A percentile compares a stretch with the other conserved stretches of the same genome.
phyloP scores from a whole-genome alignment of 2,329 filamentous ascomycete species.

The Fusarium heterosporum region DNA sequence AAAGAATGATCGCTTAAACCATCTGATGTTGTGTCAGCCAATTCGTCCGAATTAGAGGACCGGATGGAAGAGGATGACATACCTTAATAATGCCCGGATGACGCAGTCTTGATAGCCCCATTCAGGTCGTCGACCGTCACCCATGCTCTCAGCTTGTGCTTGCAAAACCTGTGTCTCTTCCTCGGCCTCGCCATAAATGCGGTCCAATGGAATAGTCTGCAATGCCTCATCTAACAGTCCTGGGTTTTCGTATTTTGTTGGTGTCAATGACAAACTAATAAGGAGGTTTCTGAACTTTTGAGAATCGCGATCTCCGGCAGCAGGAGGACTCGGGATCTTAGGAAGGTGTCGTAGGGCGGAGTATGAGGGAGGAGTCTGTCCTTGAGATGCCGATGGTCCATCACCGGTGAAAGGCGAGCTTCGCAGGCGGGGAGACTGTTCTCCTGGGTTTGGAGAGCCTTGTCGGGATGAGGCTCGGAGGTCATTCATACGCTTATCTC shows the following conservation, averaged over 20 bases:
- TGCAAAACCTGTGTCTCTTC: slow-evolving; percentile 90
- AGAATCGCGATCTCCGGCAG: slow-evolving; percentile 70
- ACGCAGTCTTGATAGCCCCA: slow-evolving; percentile 99
- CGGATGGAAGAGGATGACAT: slow-evolving; percentile 50
- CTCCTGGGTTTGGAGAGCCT: slow-evolving; percentile 65
- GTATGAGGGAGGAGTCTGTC: slow-evolving; percentile 59
- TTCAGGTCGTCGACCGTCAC: slow-evolving; percentile 80
- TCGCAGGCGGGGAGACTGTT: slow-evolving; percentile 63
- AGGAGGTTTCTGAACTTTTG: slow-evolving; percentile 85
- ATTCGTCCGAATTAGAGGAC: neutral
- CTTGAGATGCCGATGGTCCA: slow-evolving; percentile 61
- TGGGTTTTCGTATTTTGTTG: slow-evolving; percentile 95
- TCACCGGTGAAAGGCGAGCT: slow-evolving; percentile 54
- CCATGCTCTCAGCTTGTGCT: slow-evolving; percentile 89
- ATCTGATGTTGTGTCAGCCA: slow-evolving; percentile 56
- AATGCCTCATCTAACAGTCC: slow-evolving; percentile 93
- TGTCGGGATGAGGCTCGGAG: slow-evolving; percentile 68
- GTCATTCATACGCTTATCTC: slow-evolving; percentile 88
- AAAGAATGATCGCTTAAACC: slow-evolving; percentile 97
- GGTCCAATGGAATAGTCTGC: slow-evolving; percentile 85
- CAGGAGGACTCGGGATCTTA: slow-evolving; percentile 77
- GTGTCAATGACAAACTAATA: slow-evolving; percentile 86
- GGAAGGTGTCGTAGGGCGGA: slow-evolving; percentile 63
- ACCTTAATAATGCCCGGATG: slow-evolving; percentile 86
- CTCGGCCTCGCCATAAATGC: slow-evolving; percentile 93